These are phyloP conservation scores for Sideroxylon spinosum DNA, from an alignment of 179 eudicot genomes.

Conservation along the genomic window DNA sequence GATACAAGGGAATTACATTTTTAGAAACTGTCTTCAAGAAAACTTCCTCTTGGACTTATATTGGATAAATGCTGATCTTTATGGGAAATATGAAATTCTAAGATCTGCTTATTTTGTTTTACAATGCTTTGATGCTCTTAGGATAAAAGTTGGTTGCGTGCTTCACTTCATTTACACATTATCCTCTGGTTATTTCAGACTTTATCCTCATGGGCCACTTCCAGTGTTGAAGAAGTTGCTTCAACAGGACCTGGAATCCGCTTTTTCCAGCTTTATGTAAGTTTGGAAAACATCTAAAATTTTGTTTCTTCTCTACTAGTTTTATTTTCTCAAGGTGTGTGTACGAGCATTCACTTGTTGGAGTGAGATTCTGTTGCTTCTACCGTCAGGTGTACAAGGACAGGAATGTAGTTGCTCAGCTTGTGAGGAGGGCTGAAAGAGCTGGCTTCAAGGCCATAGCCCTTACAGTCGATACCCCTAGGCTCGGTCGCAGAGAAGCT, in stretches of 20 bases:
- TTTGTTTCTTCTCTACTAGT: neutral
- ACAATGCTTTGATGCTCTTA: neutral
- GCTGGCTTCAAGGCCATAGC: constrained; percentile 99
- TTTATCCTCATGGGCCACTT: constrained; percentile 95
- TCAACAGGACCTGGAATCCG: constrained; percentile 99
- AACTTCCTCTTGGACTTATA: neutral
- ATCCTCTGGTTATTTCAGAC: constrained; percentile 49
- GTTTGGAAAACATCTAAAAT: constrained; percentile 17
- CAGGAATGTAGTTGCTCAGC: constrained; percentile 85
- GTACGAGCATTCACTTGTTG: neutral
- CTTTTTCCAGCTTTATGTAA: constrained; percentile 98
- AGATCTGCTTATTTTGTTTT: neutral
- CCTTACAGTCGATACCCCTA: constrained; percentile 96
- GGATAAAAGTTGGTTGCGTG: too few relatives aligned
- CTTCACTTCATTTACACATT: neutral
- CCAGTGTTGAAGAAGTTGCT: constrained; percentile 99
- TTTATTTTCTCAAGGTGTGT: constrained; percentile 1
- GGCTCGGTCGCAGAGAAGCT: constrained; percentile 93
- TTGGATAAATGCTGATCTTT: neutral
- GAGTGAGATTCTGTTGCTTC: neutral
- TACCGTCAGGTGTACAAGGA: constrained; percentile 71
- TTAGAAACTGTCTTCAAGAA: neutral
- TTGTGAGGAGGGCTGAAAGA: constrained; percentile 94
- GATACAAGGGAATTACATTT: neutral
- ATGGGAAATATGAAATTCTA: neutral